Percentiles rank a stretch among this genome's conserved stretches.
Evolutionary conservation across 163 green algal genomes (phyloP).

Genomic region (Picocystis sp.): DNA sequence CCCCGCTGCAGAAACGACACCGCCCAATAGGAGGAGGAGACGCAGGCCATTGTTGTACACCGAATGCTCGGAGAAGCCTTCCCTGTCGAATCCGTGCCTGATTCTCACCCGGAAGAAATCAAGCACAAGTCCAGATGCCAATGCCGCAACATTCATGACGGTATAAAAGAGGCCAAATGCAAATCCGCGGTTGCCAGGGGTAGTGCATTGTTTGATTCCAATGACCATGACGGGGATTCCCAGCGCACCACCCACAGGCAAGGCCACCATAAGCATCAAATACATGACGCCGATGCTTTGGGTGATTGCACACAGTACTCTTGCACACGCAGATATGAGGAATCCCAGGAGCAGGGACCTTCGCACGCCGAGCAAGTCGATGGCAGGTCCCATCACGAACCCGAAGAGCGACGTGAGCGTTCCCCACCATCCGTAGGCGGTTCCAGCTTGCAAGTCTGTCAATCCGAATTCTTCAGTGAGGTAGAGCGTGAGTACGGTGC

Average conservation of each 20-base stretch:
- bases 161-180: conserved; percentile 41
- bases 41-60: too few species aligned
- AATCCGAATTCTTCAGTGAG: conserved; percentile 41
- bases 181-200: conserved; percentile 16
- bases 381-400: conserved; percentile 22
- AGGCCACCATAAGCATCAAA: conserved; percentile 24
- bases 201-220: conserved; percentile 24
- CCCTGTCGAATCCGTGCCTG: conserved; percentile 18
- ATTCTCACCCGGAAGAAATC: conserved; percentile 30
- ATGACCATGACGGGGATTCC: conserved; percentile 40
- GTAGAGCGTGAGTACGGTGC: conserved; percentile 26
- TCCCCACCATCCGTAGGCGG: conserved; percentile 38
- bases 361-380: conserved; percentile 28
- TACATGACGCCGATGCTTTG: conserved; percentile 17
- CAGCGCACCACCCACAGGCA: conserved; percentile 22
- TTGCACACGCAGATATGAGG: conserved; percentile 13
- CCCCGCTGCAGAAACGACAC: too few species aligned
- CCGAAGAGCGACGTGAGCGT: conserved; percentile 26
- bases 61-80: too few species aligned
- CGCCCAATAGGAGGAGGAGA: too few species aligned
- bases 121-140: conserved; percentile 26
- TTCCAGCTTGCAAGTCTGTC: conserved; percentile 22
- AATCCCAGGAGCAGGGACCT: conserved; percentile 24
- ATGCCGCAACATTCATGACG: conserved; percentile 37
- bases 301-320: conserved; percentile 26